phyloP scores from a whole-genome alignment of 75 land plant genomes.

The Larix kaempferi region DNA sequence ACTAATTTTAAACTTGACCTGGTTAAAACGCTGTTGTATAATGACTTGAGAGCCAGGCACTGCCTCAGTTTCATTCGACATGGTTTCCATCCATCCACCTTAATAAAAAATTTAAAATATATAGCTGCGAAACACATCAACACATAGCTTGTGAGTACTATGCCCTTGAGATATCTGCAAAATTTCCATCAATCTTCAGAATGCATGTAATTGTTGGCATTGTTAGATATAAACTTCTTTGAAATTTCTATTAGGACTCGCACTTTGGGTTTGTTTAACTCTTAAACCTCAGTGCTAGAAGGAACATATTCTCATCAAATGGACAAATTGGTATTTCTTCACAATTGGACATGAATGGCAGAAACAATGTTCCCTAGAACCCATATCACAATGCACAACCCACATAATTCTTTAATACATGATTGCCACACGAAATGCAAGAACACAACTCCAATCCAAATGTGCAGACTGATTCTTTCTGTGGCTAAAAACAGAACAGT shows the following conservation, averaged over 20 bases:
- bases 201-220: neutral
- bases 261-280: neutral
- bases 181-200: neutral
- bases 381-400: neutral
- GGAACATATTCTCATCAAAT: neutral
- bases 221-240: neutral
- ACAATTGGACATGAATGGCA: neutral
- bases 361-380: neutral
- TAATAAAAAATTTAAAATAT: neutral
- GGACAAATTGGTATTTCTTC: neutral
- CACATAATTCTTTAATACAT: neutral
- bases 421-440: neutral
- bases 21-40: constrained; percentile 3
- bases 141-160: neutral
- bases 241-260: neutral
- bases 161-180: neutral
- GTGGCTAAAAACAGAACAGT: neutral
- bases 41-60: constrained; percentile 4
- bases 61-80: constrained; percentile 8
- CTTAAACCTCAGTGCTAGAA: neutral
- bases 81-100: constrained; percentile 4
- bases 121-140: neutral
- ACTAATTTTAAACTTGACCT: neutral
- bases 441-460: neutral
- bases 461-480: neutral